phyloP scores from a whole-genome alignment of 495 filamentous ascomycete species.

The Durotheca rogersii region DNA sequence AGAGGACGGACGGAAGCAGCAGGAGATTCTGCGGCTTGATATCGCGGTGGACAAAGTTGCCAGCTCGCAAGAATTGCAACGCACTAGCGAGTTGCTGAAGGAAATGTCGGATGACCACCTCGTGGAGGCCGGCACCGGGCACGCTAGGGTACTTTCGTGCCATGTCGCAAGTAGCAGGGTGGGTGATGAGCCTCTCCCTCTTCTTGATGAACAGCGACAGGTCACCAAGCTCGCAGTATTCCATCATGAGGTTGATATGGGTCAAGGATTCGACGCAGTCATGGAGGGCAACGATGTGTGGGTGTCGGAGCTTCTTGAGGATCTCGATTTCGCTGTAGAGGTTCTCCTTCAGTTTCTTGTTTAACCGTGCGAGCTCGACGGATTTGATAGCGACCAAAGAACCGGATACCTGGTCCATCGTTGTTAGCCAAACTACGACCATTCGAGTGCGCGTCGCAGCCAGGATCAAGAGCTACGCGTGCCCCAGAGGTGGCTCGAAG shows the following conservation, averaged over 20 bases:
- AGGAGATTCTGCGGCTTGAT: constrained; percentile 97
- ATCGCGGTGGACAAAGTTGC: constrained; percentile 91
- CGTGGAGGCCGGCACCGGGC: constrained; percentile 77
- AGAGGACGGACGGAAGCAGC: constrained; percentile 77
- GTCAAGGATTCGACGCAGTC: constrained; percentile 82
- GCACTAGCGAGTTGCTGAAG: constrained; percentile 93
- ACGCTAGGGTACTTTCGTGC: constrained; percentile 87
- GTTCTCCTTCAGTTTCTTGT: constrained; percentile 94
- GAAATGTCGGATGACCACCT: constrained; percentile 93
- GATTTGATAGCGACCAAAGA: constrained; percentile 91
- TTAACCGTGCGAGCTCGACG: constrained; percentile 83
- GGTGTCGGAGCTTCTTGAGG: constrained; percentile 85
- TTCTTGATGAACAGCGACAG: constrained; percentile 93
- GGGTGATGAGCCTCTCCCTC: constrained; percentile 70
- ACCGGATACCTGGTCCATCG: constrained; percentile 51
- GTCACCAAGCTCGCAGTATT: constrained; percentile 94
- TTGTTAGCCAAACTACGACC: constrained; percentile 43
- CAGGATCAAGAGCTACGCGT: background rate
- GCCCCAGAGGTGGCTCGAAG: background rate
- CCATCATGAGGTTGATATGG: constrained; percentile 97
- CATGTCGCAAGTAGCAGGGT: constrained; percentile 79
- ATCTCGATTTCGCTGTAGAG: constrained; percentile 94
- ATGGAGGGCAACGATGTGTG: constrained; percentile 94
- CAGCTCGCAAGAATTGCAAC: constrained; percentile 78
- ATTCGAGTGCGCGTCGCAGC: constrained; percentile 14